phyloP scores from a whole-genome alignment of 202 grass and related monocot species.

The Dendrocalamus latiflorus region DNA sequence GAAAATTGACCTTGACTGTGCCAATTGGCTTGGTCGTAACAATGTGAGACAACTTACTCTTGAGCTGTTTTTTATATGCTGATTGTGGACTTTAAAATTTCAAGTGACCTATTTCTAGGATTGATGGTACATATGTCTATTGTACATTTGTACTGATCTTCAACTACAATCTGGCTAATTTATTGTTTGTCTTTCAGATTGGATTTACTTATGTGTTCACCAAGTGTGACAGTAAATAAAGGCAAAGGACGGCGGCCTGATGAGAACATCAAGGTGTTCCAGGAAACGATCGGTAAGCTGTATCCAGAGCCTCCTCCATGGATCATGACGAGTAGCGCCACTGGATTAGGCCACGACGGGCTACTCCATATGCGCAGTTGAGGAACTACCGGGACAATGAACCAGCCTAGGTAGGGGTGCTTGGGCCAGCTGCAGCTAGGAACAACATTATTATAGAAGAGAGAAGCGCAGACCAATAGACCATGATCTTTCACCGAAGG shows the following conservation, averaged over 20 bases:
- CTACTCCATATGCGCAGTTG: conserved; percentile 75
- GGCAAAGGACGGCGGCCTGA: conserved; percentile 47
- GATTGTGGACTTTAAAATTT: background rate
- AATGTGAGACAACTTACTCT: too few relatives aligned
- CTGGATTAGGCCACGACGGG: conserved; percentile 62
- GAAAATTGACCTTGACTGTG: too few relatives aligned
- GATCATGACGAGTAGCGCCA: conserved; percentile 91
- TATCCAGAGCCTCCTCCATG: conserved; percentile 81
- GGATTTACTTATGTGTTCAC: conserved; percentile 97
- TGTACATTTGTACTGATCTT: background rate
- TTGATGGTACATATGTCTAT: background rate
- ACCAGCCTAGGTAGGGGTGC: background rate
- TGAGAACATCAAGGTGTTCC: conserved; percentile 86
- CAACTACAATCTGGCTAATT: background rate
- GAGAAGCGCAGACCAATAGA: background rate
- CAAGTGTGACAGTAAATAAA: conserved; percentile 64
- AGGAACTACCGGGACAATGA: conserved; percentile 93
- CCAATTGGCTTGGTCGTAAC: too few relatives aligned
- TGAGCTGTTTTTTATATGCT: too few relatives aligned
- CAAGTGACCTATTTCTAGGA: background rate
- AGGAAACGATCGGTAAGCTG: conserved; percentile 59
- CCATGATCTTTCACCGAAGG: background rate
- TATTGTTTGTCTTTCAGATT: conserved; percentile 46
- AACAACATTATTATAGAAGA: background rate
- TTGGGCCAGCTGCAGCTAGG: background rate